Evolutionary conservation across 2,329 filamentous ascomycete species (phyloP), one percentile per base, ranked within the genome.

Genomic region (Claviceps sp.): DNA sequence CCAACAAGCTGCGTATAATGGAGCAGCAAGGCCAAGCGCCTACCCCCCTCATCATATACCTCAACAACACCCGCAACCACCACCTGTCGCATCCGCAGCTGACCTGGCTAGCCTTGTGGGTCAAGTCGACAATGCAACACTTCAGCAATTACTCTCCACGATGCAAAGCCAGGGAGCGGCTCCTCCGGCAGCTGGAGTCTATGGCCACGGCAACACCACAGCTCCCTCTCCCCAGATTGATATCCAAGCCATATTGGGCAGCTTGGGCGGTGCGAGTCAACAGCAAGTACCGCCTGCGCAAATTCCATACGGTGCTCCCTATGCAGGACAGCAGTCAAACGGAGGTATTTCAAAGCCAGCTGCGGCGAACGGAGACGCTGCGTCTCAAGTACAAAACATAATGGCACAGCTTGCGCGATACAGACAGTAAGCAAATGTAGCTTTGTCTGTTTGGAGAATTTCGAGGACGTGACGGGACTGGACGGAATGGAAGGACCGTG

Each of bases 401-500:
- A 85, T 89, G 78, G 82, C 83, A 14, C 81, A 86, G 59, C 68
- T 88, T 53, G 78, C 82, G 46, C 79, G 77, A 58, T 84, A 79
- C 60, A 74, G 81, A 56, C 76, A 82, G 61, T 80, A 45, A 58
- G 17, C 22, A 45, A 40, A 20, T 26, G 14, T 22, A 43, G 40
- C 13, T 43, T 23, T 11, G 29, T 11, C 29, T 34, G 29, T 34
- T 34, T 34, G 29, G 29, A 34, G 29, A 34, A 34, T 34, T 34
- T 34, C 9, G 29, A 34, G 29, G 9, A 34, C 9, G 29, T 34
- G 29, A 34, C 9, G 9, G 9, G 29, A 9, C 29, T 34, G 29
- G 45, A 8, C 37, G 47, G 26, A 26, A 42, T 14, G 22, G n/a
- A 16, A 36, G 47, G 36, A 26, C 16, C 47, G 6, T 29, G 14